These are phyloP conservation scores for Monoraphidium neglectum DNA, from an alignment of 139 green algal species.

Conservation along the genomic window DNA sequence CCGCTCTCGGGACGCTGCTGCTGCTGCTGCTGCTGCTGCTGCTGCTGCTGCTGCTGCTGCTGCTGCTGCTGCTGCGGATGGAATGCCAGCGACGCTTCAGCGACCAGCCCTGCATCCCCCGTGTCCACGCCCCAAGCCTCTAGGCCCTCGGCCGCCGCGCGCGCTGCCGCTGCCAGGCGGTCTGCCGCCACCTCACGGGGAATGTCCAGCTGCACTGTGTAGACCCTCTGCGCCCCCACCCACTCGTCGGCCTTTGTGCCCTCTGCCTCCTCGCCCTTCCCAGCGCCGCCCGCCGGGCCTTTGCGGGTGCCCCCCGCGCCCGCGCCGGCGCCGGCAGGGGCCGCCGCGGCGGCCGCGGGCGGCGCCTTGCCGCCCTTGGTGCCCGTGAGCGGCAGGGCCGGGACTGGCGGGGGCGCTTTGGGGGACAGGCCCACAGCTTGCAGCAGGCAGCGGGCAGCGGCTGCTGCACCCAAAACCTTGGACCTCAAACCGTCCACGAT, in stretches of 20 bases:
- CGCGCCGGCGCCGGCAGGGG: too few relatives aligned
- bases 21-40: not conserved
- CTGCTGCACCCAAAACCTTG: conserved; percentile 22
- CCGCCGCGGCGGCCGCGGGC: not conserved
- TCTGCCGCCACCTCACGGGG: too few relatives aligned
- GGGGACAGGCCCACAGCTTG: conserved; percentile 42
- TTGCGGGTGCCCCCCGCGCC: too few relatives aligned
- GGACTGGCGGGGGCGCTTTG: conserved; percentile 23
- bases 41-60: not conserved
- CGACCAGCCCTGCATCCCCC: too few relatives aligned
- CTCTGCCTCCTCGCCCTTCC: conserved; percentile 2
- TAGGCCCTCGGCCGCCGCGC: too few relatives aligned
- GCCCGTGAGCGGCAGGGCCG: not conserved
- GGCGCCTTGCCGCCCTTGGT: not conserved
- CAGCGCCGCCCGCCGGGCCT: conserved; percentile 10
- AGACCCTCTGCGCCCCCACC: too few relatives aligned
- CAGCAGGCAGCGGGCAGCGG: conserved; percentile 38
- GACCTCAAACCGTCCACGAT: conserved; percentile 54
- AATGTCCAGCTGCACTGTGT: too few relatives aligned
- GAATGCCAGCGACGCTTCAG: not conserved
- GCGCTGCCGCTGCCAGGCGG: too few relatives aligned
- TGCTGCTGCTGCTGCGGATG: not conserved
- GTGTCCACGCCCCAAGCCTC: too few relatives aligned
- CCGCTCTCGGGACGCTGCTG: not conserved
- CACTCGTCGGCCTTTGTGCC: too few relatives aligned